Conservation (phyloP, 139 green algal genomes). For the Marvania coccoides region DNA sequence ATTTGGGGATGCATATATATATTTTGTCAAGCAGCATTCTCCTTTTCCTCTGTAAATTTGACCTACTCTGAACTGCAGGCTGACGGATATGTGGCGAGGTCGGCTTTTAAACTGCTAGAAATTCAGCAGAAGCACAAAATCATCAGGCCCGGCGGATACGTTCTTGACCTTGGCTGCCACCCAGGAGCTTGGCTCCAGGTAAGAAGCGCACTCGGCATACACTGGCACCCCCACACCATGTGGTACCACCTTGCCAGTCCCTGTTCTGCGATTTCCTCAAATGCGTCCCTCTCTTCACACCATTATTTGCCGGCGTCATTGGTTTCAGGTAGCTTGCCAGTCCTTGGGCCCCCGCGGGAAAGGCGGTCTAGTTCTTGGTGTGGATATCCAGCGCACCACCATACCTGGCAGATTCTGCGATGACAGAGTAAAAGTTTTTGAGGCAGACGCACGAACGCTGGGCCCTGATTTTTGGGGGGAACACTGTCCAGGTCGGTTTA, state of each 20-base stretch:
- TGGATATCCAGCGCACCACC: conserved; percentile 60
- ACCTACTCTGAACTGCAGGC: conserved; percentile 29
- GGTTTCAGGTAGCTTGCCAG: conserved; percentile 65
- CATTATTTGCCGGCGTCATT: not conserved
- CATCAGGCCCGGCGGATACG: conserved; percentile 43
- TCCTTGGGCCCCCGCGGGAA: conserved; percentile 47
- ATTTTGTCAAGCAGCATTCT: not conserved
- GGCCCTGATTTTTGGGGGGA: conserved; percentile 34
- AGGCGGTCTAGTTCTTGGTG: conserved; percentile 59
- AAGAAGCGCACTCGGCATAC: no score
- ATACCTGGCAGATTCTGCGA: conserved; percentile 54
- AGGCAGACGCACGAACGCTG: conserved; percentile 56
- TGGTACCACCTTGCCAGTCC: no score
- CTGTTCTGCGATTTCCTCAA: no score
- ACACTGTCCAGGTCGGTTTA: conserved; percentile 36
- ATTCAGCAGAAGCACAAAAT: conserved; percentile 74
- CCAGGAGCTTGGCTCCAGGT: conserved; percentile 67
- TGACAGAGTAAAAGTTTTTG: conserved; percentile 50
- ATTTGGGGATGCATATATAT: not conserved
- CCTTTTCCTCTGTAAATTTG: conserved; percentile 9
- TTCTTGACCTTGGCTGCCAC: conserved; percentile 70
- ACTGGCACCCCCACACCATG: no score
- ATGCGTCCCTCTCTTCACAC: no score
- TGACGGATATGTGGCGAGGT: conserved; percentile 63
- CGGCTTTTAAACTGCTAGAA: conserved; percentile 76